Evolutionary conservation across 805 yeast genomes (phyloP).

Genomic region (Dipodascopsis tothii): DNA sequence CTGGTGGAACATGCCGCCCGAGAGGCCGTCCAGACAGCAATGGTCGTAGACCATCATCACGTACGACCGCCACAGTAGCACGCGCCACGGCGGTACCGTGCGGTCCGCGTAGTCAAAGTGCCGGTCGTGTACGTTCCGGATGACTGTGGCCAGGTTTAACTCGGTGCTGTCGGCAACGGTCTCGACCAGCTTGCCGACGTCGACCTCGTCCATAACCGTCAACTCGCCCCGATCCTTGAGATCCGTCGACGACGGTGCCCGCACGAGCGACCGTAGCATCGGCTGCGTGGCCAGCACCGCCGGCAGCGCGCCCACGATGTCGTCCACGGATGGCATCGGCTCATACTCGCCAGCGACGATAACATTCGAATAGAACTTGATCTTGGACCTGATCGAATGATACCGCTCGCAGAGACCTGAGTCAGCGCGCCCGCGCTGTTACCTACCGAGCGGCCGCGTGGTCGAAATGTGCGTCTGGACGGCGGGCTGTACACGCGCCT

Average conservation of each 20-base stretch:
- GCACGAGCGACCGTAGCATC: background rate
- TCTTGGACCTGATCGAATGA: background rate
- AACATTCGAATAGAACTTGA: background rate
- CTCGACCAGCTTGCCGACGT: background rate
- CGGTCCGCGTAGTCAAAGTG: background rate
- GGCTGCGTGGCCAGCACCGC: background rate
- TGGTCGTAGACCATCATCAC: conserved; percentile 11
- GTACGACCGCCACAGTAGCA: background rate
- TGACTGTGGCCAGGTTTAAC: background rate
- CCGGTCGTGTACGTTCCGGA: background rate
- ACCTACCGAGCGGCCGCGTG: too few species aligned
- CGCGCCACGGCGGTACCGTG: background rate
- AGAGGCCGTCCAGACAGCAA: conserved; percentile 8
- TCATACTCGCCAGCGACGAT: conserved; percentile 15
- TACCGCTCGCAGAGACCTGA: background rate
- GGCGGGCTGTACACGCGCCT: too few species aligned
- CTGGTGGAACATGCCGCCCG: conserved; percentile 3
- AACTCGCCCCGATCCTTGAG: background rate
- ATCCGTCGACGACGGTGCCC: background rate
- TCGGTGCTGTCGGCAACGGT: background rate
- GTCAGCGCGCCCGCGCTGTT: too few species aligned
- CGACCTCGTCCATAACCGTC: background rate
- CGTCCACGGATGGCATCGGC: background rate
- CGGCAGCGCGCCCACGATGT: background rate
- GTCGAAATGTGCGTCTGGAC: too few species aligned